A percentile compares a stretch with the other conserved stretches of the same genome.
Conservation (phyloP, 169 alveolate genomes). For the Prorocentrum cordatum region DNA sequence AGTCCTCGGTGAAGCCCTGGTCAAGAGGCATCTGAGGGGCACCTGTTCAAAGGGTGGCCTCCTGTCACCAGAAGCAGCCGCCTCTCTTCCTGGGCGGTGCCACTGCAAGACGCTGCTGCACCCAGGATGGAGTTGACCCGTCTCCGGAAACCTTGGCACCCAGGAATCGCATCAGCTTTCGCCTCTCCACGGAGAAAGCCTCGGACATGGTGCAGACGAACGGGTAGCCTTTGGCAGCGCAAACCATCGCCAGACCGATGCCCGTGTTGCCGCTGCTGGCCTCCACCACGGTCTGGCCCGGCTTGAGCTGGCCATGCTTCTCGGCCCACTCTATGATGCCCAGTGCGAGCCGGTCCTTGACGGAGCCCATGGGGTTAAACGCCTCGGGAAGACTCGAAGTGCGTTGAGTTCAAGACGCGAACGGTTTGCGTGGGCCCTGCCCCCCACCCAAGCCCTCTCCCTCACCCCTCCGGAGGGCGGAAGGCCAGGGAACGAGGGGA, state of each 20-base stretch:
- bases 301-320: constrained; percentile 52
- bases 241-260: constrained; percentile 56
- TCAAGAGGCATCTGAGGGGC: too few species aligned
- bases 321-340: constrained; percentile 30
- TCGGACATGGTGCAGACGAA: constrained; percentile 40
- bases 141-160: constrained; percentile 27
- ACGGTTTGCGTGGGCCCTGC: too few species aligned
- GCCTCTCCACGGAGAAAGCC: constrained; percentile 53
- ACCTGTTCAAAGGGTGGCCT: too few species aligned
- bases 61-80: not conserved
- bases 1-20: too few species aligned
- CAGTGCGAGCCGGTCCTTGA: constrained; percentile 1
- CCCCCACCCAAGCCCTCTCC: too few species aligned
- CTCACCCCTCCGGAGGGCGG: too few species aligned
- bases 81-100: not conserved
- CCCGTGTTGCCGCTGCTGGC: constrained; percentile 62
- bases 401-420: too few species aligned
- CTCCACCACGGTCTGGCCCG: constrained; percentile 58
- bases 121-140: not conserved
- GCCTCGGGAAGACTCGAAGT: too few species aligned
- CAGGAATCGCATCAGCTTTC: constrained; percentile 51
- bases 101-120: not conserved
- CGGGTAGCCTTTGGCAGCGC: constrained; percentile 24
- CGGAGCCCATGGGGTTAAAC: too few species aligned
- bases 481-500: too few species aligned